Conservation (phyloP, 2,329 filamentous ascomycete species). For the Aspergillus intermedius region DNA sequence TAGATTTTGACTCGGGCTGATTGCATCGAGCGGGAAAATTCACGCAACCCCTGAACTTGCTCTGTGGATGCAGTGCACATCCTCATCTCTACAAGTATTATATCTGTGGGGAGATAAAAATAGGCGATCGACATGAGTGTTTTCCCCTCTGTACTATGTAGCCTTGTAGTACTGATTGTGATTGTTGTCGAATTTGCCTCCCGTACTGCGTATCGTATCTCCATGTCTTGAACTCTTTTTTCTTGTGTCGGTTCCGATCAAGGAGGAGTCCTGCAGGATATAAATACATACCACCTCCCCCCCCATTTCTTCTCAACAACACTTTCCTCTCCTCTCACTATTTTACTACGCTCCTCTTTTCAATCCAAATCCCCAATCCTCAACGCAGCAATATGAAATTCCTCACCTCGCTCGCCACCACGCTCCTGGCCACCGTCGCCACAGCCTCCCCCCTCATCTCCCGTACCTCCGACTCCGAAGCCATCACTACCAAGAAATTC, state of each 20-base stretch:
- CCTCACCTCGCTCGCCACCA: slow-evolving; percentile 21
- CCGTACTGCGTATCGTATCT: no score
- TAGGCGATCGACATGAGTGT: no score
- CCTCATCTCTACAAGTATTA: neutral
- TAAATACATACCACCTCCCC: slow-evolving; percentile 7
- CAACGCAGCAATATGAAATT: slow-evolving; percentile 20
- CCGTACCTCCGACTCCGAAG: slow-evolving; percentile 12
- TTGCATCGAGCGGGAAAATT: no score
- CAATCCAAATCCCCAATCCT: neutral
- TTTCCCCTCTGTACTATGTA: no score
- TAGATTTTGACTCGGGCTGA: neutral
- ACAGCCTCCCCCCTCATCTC: slow-evolving; percentile 19
- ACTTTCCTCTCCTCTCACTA: slow-evolving; percentile 1
- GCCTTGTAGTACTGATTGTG: no score
- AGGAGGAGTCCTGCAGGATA: neutral
- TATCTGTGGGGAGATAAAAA: no score
- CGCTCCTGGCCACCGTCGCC: slow-evolving; percentile 22
- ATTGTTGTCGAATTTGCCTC: no score
- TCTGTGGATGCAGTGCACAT: neutral
- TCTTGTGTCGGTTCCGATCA: neutral
- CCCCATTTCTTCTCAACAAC: neutral
- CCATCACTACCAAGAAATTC: slow-evolving; percentile 19
- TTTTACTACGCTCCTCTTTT: neutral
- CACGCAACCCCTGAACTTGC: neutral
- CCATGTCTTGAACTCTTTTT: neutral